Evolutionary conservation across 306 rosid genomes (phyloP).

Genomic region (Alnus rubra): DNA sequence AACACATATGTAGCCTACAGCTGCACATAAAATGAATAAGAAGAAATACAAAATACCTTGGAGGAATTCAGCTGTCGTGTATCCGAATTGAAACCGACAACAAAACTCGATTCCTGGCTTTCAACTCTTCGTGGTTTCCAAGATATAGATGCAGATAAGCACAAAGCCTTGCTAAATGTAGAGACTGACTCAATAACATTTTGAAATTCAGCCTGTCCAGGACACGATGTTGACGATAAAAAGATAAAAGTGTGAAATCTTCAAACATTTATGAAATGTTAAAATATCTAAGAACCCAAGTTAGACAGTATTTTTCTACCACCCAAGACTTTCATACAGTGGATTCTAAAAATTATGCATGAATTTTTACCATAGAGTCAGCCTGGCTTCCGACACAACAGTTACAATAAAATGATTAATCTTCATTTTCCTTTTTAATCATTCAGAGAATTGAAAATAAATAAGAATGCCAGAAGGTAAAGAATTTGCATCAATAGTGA

Average conservation of each 20-base stretch:
- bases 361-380: not conserved
- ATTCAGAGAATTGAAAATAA: not conserved
- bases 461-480: not conserved
- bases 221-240: not conserved
- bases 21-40: conserved; percentile 25
- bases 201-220: conserved; percentile 87
- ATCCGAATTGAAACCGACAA: conserved; percentile 75
- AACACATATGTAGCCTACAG: not conserved
- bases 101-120: conserved; percentile 68
- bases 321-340: not conserved
- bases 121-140: conserved; percentile 73
- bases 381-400: not conserved
- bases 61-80: conserved; percentile 75
- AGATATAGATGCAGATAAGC: conserved; percentile 79
- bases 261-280: not conserved
- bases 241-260: not conserved
- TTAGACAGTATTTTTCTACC: not conserved
- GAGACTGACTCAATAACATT: conserved; percentile 80
- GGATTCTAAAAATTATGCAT: not conserved
- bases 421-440: not conserved
- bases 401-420: not conserved
- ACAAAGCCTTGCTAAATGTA: conserved; percentile 62
- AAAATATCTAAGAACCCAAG: not conserved
- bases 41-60: conserved; percentile 51
- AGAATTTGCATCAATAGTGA: not conserved